Conservation (phyloP, 176 grass and related monocot species). For the Paspalum vaginatum region DNA sequence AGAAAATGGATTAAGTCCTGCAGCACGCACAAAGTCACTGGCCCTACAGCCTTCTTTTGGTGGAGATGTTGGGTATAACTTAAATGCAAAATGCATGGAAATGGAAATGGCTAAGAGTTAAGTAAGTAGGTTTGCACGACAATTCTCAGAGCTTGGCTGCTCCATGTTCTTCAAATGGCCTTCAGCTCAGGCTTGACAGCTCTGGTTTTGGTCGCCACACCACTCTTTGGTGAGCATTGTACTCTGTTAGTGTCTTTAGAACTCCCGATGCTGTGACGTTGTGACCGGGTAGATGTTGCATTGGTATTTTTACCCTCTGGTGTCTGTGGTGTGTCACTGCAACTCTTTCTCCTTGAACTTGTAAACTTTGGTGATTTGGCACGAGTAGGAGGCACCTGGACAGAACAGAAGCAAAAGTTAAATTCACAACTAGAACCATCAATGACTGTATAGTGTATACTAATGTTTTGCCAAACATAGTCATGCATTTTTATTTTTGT, state of each 20-base stretch:
- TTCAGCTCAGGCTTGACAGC: conserved; percentile 61
- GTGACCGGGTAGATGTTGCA: conserved; percentile 34
- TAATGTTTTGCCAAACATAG: not conserved
- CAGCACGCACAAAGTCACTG: not conserved
- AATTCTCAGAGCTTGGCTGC: not conserved
- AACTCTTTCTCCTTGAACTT: conserved; percentile 88
- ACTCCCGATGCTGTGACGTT: conserved; percentile 72
- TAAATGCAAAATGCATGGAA: conserved; percentile 39
- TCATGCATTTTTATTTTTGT: conserved; percentile 1
- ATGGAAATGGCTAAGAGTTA: conserved; percentile 48
- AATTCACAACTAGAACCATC: conserved; percentile 7
- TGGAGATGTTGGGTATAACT: conserved; percentile 32
- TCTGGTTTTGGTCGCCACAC: conserved; percentile 46
- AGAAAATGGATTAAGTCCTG: not conserved
- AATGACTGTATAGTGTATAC: conserved; percentile 9
- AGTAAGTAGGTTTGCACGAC: conserved; percentile 53
- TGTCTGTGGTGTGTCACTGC: conserved; percentile 40
- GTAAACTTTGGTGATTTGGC: conserved; percentile 91
- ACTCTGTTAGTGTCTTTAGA: conserved; percentile 60
- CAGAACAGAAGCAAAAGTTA: conserved; percentile 19
- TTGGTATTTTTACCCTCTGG: conserved; percentile 22
- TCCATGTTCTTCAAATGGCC: conserved; percentile 20
- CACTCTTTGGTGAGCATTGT: conserved; percentile 56
- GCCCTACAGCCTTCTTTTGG: conserved; percentile 28
- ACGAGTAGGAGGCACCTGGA: conserved; percentile 92